These are phyloP conservation scores for Fusarium algeriense DNA, from an alignment of 2,329 filamentous ascomycete genomes.

Conservation along the genomic window DNA sequence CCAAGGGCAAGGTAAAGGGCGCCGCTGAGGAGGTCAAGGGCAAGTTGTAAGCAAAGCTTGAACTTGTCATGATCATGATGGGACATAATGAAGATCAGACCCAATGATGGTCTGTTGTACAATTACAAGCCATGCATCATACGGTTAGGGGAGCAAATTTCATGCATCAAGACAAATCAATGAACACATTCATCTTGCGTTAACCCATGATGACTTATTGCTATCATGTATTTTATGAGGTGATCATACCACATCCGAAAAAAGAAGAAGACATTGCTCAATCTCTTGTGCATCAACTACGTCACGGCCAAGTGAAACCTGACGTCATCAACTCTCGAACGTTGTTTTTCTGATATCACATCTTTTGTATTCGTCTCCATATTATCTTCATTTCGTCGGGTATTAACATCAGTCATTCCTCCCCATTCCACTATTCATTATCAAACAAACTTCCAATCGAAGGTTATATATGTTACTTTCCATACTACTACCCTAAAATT, in stretches of 20 bases:
- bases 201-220: neutral
- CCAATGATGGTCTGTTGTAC: slow-evolving; percentile 30
- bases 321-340: slow-evolving; percentile 10
- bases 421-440: neutral
- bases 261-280: neutral
- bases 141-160: slow-evolving; percentile 29
- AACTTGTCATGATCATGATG: neutral
- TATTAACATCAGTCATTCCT: neutral
- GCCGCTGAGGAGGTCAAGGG: slow-evolving; percentile 34
- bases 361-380: neutral
- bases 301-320: neutral
- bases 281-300: neutral
- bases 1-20: slow-evolving; percentile 50
- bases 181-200: neutral
- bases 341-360: neutral
- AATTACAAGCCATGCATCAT: slow-evolving; percentile 40
- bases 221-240: too few relatives aligned
- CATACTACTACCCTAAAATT: neutral
- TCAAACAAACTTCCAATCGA: neutral
- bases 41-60: slow-evolving; percentile 31
- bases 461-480: neutral
- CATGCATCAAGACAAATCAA: slow-evolving; percentile 22
- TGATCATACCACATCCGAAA: neutral
- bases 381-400: neutral
- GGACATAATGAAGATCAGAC: slow-evolving; percentile 26